Conservation (phyloP, 139 green algal species). For the Marvania coccoides region DNA sequence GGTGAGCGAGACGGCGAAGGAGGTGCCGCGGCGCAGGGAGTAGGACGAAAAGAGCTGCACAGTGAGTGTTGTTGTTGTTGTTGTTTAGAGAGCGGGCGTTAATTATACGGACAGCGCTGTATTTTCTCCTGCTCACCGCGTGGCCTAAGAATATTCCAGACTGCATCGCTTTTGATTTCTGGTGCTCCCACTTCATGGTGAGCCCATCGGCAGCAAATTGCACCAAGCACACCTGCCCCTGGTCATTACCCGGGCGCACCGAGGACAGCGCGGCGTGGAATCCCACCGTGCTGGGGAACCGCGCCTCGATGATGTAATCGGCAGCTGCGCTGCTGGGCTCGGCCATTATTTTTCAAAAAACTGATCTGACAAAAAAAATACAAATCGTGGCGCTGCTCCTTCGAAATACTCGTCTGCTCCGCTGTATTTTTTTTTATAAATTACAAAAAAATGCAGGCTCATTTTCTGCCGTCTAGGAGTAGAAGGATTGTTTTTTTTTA, state of each 20-base stretch:
- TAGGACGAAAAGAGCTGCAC: conserved; percentile 11
- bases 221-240: neutral
- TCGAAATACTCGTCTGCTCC: neutral
- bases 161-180: conserved; percentile 17
- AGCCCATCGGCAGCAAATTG: neutral
- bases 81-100: neutral
- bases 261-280: neutral
- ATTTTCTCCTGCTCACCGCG: conserved; percentile 9
- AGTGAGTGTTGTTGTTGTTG: neutral
- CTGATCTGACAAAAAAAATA: neutral
- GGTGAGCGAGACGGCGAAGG: conserved; percentile 1
- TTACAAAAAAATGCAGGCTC: neutral
- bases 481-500: no score
- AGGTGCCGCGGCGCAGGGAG: neutral
- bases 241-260: neutral
- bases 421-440: neutral
- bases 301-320: neutral
- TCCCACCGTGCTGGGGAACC: neutral
- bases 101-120: no score
- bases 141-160: conserved; percentile 19
- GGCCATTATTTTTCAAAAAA: neutral
- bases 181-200: neutral
- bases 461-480: neutral
- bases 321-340: neutral
- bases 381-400: neutral